Conservation (phyloP, 441 rosid genomes). For the Erodium texanum region DNA sequence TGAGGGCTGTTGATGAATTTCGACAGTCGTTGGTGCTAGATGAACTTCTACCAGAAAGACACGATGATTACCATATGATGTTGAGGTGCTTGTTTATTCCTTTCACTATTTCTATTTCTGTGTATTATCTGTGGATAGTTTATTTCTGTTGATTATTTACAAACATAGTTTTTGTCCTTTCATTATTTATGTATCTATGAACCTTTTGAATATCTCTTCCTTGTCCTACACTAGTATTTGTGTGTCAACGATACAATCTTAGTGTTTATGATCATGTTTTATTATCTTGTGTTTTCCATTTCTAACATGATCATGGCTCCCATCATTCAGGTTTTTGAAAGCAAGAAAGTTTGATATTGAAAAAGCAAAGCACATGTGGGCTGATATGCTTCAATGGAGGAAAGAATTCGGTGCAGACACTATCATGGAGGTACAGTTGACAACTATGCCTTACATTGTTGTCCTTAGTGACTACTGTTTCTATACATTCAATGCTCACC, state of each 20-base stretch:
- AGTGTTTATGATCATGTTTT: background rate
- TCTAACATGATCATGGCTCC: constrained; percentile 3
- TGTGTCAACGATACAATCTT: background rate
- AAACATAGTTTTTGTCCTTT: no score
- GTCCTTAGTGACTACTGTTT: no score
- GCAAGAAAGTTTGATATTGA: constrained; percentile 94
- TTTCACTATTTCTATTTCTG: background rate
- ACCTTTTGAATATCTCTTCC: background rate
- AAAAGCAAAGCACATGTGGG: constrained; percentile 99
- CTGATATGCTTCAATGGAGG: constrained; percentile 97
- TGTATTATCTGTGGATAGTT: background rate
- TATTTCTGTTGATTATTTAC: background rate
- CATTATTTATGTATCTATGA: background rate
- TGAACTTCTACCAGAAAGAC: constrained; percentile 60
- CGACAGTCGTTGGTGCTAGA: constrained; percentile 71
- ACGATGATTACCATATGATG: constrained; percentile 93
- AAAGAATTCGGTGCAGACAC: constrained; percentile 88
- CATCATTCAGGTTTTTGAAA: constrained; percentile 58
- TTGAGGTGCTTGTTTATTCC: constrained; percentile 39
- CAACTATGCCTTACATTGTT: constrained; percentile 6
- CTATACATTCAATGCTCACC: no score
- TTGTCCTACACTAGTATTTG: background rate
- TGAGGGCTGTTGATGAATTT: constrained; percentile 75
- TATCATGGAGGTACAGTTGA: constrained; percentile 51
- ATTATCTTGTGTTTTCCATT: background rate